Base-by-base conservation (phyloP, 2,329 filamentous ascomycete species). In the Trichoderma sp. region DNA sequence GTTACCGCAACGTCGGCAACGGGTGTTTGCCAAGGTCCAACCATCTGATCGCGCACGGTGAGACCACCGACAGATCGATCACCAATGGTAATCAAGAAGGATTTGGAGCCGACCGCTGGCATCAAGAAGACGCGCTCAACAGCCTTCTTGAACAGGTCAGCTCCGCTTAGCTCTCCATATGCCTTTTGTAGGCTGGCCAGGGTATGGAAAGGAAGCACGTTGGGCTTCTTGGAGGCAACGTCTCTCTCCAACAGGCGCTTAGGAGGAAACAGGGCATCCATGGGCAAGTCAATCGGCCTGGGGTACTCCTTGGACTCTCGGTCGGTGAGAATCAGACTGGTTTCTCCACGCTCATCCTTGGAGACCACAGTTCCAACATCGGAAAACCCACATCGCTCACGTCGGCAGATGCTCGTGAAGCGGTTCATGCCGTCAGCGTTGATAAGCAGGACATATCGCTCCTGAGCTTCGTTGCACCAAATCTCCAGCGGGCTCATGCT, bases 381-480 rank as follows among this genome's bases (percentile, higher is more conserved):
- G 0, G 95, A 98, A 81, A 92, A 98, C 31, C 92, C 92, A 77
- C 95, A 98, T 67, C 94, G 89, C 79, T 99, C 96, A 77, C 96
- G 88, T 72, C 91, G 83, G 78, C 88, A 89, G 69, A 91, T 91
- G 77, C 83, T 88, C 56, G 84, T 83, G 76, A 91, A 99, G 84
- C 81, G 89, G 75, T 95, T 94, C 76, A 98, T 87, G 65, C 89
- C 86, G 24, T 96, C 91, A 63, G 89, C 88, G 71, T 94, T 93
- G 71, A 99, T 89, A 10, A 96, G 90, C 75, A 99, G 84, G 8
- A 99, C 96, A 76, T 99, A 99, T 78, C 96, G 88, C 81, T 99
- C 96, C 78, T 99, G 96, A 0, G 96, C 93, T 79, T 98, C 95
- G 75, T 95, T 97, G 80, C 96, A 97, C 94, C 95, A 98, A 58